Evolutionary conservation across 441 rosid genomes (phyloP).

Genomic region (Melastoma candidum): DNA sequence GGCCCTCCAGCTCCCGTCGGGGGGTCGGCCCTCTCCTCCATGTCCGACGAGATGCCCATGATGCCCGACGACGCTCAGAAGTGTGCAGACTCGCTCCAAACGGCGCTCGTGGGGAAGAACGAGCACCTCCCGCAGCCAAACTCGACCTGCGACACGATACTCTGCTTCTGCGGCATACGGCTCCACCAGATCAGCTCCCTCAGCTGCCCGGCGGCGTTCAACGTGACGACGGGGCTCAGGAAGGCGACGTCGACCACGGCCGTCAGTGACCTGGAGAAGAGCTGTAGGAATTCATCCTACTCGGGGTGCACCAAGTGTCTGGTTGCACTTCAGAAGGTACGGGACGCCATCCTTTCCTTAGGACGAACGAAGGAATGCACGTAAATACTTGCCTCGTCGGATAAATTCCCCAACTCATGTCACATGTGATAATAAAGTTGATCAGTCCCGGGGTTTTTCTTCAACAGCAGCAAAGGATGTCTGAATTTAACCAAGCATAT

Average conservation of each 20-base stretch:
- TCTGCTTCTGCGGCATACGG: conserved; percentile 94
- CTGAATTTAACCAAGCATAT: too few species aligned
- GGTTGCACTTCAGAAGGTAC: conserved; percentile 89
- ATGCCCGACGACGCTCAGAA: conserved; percentile 94
- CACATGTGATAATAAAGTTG: conserved; percentile 4
- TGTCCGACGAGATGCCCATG: conserved; percentile 59
- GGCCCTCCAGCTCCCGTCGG: conserved; percentile 61
- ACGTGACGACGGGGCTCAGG: conserved; percentile 45
- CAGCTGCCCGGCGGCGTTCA: conserved; percentile 94
- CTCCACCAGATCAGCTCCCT: conserved; percentile 89
- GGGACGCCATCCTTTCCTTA: too few species aligned
- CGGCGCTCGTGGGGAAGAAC: conserved; percentile 59
- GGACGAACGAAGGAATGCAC: too few species aligned
- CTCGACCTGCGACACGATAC: conserved; percentile 70
- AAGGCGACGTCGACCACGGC: conserved; percentile 89
- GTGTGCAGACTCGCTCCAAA: conserved; percentile 81
- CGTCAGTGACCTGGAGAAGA: conserved; percentile 81
- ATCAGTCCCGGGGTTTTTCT: conserved; percentile 86
- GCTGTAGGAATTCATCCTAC: conserved; percentile 76
- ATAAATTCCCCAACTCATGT: too few species aligned
- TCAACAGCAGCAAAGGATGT: conserved; percentile 44
- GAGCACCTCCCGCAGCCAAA: conserved; percentile 79
- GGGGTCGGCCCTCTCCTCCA: conserved; percentile 40
- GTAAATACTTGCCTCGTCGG: too few species aligned
- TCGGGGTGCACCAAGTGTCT: conserved; percentile 93